Base-by-base conservation (phyloP, 106 monocot genomes). In the Vanilla planifolia region DNA sequence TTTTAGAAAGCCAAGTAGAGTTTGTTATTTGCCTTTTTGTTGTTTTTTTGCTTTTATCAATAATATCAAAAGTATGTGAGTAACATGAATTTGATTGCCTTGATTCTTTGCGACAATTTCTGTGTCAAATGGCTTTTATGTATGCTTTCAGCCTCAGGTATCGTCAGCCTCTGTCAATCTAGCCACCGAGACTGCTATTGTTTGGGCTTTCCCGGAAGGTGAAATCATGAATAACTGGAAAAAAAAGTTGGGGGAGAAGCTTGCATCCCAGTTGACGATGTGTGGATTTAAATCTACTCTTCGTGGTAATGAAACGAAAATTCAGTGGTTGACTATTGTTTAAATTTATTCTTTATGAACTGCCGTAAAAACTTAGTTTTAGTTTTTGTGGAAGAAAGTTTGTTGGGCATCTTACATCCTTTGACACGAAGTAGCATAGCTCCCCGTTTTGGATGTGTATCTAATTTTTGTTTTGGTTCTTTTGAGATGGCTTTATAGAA, bases 171-270 rank as follows among this genome's bases (percentile, higher is more conserved):
- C 37, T 51, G 98, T 98, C 35, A 98, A 98, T 67, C 82, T 98
- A 67, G 79, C 98, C 51, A 92, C 98, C 3, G 98, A 98, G 75
- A 82, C 85, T 14, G 98, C 98, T 55, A 70, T 98, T 23, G 77
- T 98, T 16, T 92, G 92, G 88, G 75, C 73, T 52, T 30, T 72
- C 2, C 67, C 81, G 20, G 89, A 95, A 68, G 67, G 51, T 32
- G 77, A 74, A 47, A 75, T 57, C 53, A 55, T 62, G 42, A 36
- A 68, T 3, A 73, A 88, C 61, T 98, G 98, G 98, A 65, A 88
- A 69, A 75, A 78, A 22, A 59, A 83, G 4, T 68, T 98, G 72
- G 98, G 98, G 8, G 67, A 85, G 62, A 80, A 73, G 67, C 85
- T 98, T 62, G 98, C 98, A 35, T 74, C 47, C 26, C 85, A 85